These are phyloP conservation scores for Tubosaeta sp. DNA, from an alignment of 768 basidiomycete species.

Conservation along the genomic window DNA sequence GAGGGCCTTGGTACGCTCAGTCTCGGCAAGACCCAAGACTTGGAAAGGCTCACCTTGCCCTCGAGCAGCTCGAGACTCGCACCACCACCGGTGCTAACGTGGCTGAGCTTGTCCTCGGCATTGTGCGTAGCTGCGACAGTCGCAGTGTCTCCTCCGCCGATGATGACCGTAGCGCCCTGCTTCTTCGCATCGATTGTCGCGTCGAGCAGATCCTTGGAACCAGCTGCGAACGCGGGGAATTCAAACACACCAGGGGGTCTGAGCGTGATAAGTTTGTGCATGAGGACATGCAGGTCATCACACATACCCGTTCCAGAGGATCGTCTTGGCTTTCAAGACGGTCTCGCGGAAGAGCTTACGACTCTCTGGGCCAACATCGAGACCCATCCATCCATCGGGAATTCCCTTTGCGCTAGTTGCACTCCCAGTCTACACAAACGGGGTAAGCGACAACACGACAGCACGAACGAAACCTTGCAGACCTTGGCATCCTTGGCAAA, in stretches of 20 bases:
- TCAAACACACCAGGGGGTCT: slow-evolving; percentile 98
- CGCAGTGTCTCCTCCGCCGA: slow-evolving; percentile 96
- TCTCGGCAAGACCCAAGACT: slow-evolving; percentile 5
- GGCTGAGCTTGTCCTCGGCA: slow-evolving; percentile 86
- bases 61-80: slow-evolving; percentile 94
- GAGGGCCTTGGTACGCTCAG: slow-evolving; percentile 48
- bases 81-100: slow-evolving; percentile 95
- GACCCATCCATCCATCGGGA: slow-evolving; percentile 91
- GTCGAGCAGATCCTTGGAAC: slow-evolving; percentile 80
- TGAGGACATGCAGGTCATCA: background rate
- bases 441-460: slow-evolving; percentile 1
- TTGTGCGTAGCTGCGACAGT: slow-evolving; percentile 86
- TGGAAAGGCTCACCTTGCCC: slow-evolving; percentile 71
- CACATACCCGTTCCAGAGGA: slow-evolving; percentile 90
- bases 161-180: slow-evolving; percentile 86
- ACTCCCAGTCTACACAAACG: slow-evolving; percentile 48
- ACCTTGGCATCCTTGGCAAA: slow-evolving; percentile 91
- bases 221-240: slow-evolving; percentile 84
- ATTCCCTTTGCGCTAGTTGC: slow-evolving; percentile 87
- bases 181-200: slow-evolving; percentile 83
- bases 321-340: slow-evolving; percentile 87
- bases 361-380: slow-evolving; percentile 87
- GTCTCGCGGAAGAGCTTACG: slow-evolving; percentile 73
- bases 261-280: slow-evolving; percentile 2
- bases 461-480: slow-evolving; percentile 15